These are phyloP conservation scores for Viola odorata DNA, from an alignment of 345 rosid genomes.

Conservation along the genomic window DNA sequence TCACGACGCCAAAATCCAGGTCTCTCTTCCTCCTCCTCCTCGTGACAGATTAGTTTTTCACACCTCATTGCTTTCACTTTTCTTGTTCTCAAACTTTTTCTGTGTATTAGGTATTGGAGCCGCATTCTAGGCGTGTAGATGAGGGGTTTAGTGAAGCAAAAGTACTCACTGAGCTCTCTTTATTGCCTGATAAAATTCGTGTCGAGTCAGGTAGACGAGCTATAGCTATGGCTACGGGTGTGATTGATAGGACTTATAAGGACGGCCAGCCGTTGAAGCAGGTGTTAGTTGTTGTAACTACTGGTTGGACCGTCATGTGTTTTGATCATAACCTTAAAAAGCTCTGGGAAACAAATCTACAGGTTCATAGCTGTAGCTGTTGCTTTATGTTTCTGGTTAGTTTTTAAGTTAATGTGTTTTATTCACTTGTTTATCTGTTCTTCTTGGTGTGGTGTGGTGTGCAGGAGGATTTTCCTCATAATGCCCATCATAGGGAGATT, in stretches of 20 bases:
- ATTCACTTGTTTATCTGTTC: neutral
- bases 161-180: slow-evolving; percentile 49
- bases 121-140: slow-evolving; percentile 72
- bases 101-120: slow-evolving; percentile 67
- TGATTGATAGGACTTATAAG: slow-evolving; percentile 58
- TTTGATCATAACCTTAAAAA: slow-evolving; percentile 92
- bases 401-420: neutral
- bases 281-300: slow-evolving; percentile 93
- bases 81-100: too few species aligned
- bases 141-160: slow-evolving; percentile 92
- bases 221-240: slow-evolving; percentile 93
- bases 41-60: too few species aligned
- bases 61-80: too few species aligned
- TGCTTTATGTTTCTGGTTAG: neutral
- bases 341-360: slow-evolving; percentile 89
- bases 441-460: neutral
- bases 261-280: slow-evolving; percentile 79
- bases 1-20: slow-evolving; percentile 93
- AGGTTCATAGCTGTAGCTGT: slow-evolving; percentile 36
- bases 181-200: slow-evolving; percentile 87
- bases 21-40: slow-evolving; percentile 3
- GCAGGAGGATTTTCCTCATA: slow-evolving; percentile 92
- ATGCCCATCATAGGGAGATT: slow-evolving; percentile 84
- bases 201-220: slow-evolving; percentile 81
- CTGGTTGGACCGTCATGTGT: slow-evolving; percentile 95